Evolutionary conservation across 2,329 filamentous ascomycete species (phyloP).

Genomic region (Diplocarpon mali): DNA sequence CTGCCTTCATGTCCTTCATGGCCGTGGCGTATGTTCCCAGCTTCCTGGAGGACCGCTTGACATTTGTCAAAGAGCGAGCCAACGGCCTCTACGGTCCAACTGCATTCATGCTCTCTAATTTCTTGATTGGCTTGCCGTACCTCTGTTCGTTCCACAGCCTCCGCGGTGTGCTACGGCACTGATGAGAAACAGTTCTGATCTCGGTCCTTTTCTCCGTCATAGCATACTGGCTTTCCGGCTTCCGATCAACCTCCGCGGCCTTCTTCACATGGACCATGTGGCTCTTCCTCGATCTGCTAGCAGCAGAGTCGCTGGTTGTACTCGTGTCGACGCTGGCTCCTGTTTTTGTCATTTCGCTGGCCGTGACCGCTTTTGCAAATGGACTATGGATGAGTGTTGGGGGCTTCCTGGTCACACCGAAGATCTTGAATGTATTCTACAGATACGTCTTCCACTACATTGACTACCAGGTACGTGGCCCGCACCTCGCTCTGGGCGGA

Average conservation of each 20-base stretch:
- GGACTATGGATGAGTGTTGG: constrained; percentile 83
- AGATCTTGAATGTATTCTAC: constrained; percentile 71
- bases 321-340: constrained; percentile 62
- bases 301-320: constrained; percentile 74
- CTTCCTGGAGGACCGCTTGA: constrained; percentile 66
- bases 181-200: constrained; percentile 46
- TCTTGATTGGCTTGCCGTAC: constrained; percentile 71
- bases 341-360: constrained; percentile 69
- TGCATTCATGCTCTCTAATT: constrained; percentile 66
- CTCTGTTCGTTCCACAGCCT: constrained; percentile 39
- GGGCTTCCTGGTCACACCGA: constrained; percentile 68
- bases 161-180: constrained; percentile 1
- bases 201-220: constrained; percentile 63
- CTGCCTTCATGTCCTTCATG: constrained; percentile 71
- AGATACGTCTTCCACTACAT: constrained; percentile 82
- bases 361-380: constrained; percentile 74
- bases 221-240: constrained; percentile 71
- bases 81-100: constrained; percentile 73
- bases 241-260: constrained; percentile 49
- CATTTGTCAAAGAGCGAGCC: constrained; percentile 64
- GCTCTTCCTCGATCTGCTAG: constrained; percentile 75
- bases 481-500: too few relatives aligned
- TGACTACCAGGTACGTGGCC: constrained; percentile 55
- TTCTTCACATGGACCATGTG: constrained; percentile 76
- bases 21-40: constrained; percentile 76